Base-by-base conservation (phyloP, 805 yeast species). In the Metschnikowia reukaufii region DNA sequence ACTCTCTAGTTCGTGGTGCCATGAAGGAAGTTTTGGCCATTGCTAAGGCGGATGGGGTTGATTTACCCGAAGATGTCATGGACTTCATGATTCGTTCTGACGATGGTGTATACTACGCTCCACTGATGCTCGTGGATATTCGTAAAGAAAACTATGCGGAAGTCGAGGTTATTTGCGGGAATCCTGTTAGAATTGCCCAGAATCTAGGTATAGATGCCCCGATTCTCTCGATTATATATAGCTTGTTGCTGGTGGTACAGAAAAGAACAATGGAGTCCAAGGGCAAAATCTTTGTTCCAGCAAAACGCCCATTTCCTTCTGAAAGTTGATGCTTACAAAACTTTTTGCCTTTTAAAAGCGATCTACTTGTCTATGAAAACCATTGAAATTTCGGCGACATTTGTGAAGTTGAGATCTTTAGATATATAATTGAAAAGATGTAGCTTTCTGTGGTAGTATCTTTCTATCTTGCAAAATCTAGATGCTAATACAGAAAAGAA, bases 101-200 rank as follows among this genome's bases (percentile, higher is more conserved):
- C 32, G 60, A 56, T 23, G 74, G 73, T 5, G 53, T 61, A n/a
- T 71, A 68, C 51, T 72, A 71, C 55, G 47, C 62, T 2, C 77
- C 76, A 15, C 70, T 75, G 15, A 72, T 72, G 76, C 61, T 64
- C 30, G 64, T 70, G 7, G 77, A 72, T 46, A 50, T 55, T 34
- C 62, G 67, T 30, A 70, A 72, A 53, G 59, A 60, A 8, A 72
- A 68, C 52, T 60, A 67, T 48, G 54, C 69, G 50, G 77, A 72
- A 54, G 49, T 68, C 38, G 76, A 72, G 54, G 61, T 69, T 13
- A 67, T 72, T 33, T 59, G 68, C 40, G 76, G 77, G 2, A 69
- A 68, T 51, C 69, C 74, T 1, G 57, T 72, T 21, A 58, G 57
- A 48, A 61, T 74, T 10, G 80, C 78, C 0, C 50, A 61, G 41